These are phyloP conservation scores for Nannizziopsis arthrosporioides DNA, from an alignment of 2,329 filamentous ascomycete genomes.

Conservation along the genomic window DNA sequence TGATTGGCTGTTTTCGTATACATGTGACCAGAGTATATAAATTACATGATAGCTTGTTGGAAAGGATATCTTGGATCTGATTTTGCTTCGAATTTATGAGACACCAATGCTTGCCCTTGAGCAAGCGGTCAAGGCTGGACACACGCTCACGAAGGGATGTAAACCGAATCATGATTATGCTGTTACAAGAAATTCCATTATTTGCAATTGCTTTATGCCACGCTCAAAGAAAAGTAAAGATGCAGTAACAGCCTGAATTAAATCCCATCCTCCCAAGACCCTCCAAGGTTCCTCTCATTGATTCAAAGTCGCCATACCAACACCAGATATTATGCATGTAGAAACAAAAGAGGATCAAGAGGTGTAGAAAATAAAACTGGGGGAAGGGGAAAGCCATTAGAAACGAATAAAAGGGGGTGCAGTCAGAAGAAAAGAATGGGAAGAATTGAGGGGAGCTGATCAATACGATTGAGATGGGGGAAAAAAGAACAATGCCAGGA, in stretches of 20 bases:
- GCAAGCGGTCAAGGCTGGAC: too few relatives aligned
- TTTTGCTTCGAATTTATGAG: too few relatives aligned
- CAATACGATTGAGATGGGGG: too few relatives aligned
- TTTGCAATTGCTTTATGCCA: background rate
- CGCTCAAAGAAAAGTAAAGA: background rate
- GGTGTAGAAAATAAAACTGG: background rate
- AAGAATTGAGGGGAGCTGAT: too few relatives aligned
- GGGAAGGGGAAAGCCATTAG: background rate
- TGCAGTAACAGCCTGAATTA: background rate
- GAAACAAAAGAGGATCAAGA: background rate
- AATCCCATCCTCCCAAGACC: background rate
- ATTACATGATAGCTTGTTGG: too few relatives aligned
- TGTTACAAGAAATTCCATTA: background rate
- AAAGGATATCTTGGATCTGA: too few relatives aligned
- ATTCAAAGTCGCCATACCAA: conserved; percentile 1
- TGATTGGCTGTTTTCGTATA: too few relatives aligned
- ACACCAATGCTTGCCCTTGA: too few relatives aligned
- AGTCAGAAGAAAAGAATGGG: background rate
- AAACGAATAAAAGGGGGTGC: background rate
- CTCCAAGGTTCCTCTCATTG: background rate
- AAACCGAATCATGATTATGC: background rate
- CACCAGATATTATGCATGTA: conserved; percentile 1
- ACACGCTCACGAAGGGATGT: too few relatives aligned
- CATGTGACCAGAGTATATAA: too few relatives aligned
- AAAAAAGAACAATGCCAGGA: too few relatives aligned